Evolutionary conservation across 2,329 filamentous ascomycete species (phyloP).

Genomic region (Rhexocercosporidium sp.): DNA sequence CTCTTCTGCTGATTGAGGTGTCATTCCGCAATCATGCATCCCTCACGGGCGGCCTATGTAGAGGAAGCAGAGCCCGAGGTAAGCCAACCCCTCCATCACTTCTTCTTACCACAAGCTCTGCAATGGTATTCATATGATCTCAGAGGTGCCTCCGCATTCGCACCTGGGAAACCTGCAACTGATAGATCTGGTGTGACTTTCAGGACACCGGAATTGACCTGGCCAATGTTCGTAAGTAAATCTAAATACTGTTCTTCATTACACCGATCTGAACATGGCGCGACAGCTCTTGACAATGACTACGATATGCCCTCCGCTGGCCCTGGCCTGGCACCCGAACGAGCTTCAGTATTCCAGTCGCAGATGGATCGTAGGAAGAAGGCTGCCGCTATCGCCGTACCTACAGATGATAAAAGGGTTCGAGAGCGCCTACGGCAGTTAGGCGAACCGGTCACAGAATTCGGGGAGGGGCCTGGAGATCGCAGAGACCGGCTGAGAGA

Average conservation of each 20-base stretch:
- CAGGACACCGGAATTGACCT: conserved; percentile 59
- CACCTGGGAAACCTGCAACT: conserved; percentile 28
- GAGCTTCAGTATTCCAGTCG: conserved; percentile 42
- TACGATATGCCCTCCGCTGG: conserved; percentile 56
- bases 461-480: conserved; percentile 87
- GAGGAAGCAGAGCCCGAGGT: conserved; percentile 79
- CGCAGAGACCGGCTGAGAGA: conserved; percentile 85
- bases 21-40: conserved; percentile 63
- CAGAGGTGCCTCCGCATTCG: conserved; percentile 28
- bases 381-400: conserved; percentile 87
- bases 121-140: conserved; percentile 43
- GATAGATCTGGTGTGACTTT: conserved; percentile 35
- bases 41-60: conserved; percentile 89
- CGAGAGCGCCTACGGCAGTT: conserved; percentile 80
- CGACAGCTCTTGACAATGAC: conserved; percentile 73
- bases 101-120: conserved; percentile 29
- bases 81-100: conserved; percentile 44
- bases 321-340: conserved; percentile 41
- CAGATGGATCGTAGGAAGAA: conserved; percentile 92
- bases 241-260: conserved; percentile 33
- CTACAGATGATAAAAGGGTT: conserved; percentile 90
- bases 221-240: conserved; percentile 64
- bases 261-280: conserved; percentile 11
- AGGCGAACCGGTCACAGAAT: conserved; percentile 92
- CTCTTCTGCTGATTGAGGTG: neutral